Conservation (phyloP, 306 rosid species). For the Prinsepia uniflora region DNA sequence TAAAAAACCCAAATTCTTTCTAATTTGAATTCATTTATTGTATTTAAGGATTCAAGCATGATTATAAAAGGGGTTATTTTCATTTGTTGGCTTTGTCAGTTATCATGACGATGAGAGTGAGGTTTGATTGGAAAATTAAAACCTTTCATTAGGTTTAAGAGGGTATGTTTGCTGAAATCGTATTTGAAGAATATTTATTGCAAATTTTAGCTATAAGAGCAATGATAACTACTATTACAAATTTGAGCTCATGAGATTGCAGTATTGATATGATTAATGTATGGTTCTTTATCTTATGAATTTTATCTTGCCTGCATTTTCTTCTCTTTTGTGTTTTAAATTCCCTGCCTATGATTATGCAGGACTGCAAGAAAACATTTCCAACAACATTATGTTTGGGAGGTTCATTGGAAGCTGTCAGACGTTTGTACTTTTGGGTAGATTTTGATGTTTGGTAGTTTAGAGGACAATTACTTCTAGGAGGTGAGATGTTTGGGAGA, state of each 20-base stretch:
- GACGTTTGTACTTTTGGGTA: conserved; percentile 27
- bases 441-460: too few relatives aligned
- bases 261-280: background rate
- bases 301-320: background rate
- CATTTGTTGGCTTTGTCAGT: too few relatives aligned
- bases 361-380: conserved; percentile 86
- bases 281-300: background rate
- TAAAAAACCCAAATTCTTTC: conserved; percentile 15
- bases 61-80: background rate
- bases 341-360: conserved; percentile 6
- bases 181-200: too few relatives aligned
- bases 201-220: background rate
- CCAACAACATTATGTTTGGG: conserved; percentile 87
- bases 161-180: too few relatives aligned
- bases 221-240: background rate
- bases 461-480: too few relatives aligned
- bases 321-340: background rate
- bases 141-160: too few relatives aligned
- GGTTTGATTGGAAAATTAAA: too few relatives aligned
- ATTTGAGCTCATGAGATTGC: background rate
- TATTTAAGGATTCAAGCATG: background rate
- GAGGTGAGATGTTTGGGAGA: too few relatives aligned
- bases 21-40: background rate
- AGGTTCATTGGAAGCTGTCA: conserved; percentile 67
- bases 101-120: too few relatives aligned